phyloP scores from a whole-genome alignment of 805 yeast species.

The Sungouiozyma ichnusensis region DNA sequence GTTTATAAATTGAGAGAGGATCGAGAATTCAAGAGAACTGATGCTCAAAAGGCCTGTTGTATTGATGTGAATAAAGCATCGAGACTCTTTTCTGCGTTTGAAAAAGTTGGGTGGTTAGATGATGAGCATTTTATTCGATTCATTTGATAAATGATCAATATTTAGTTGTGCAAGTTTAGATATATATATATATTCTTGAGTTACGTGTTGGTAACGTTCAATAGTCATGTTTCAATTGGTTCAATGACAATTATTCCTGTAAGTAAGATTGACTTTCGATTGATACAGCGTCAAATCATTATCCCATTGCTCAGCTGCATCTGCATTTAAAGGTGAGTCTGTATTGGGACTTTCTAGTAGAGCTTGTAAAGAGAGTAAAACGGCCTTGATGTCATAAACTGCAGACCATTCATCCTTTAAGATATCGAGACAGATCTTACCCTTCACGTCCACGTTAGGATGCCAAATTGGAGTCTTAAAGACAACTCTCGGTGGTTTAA shows the following conservation, averaged over 20 bases:
- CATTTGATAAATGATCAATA: too few species aligned
- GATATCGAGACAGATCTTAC: constrained; percentile 56
- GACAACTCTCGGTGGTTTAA: constrained; percentile 43
- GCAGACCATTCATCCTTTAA: constrained; percentile 59
- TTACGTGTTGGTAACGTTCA: neutral
- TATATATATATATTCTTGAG: neutral
- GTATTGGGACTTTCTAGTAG: constrained; percentile 56
- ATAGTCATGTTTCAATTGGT: too few species aligned
- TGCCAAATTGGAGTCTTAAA: constrained; percentile 55
- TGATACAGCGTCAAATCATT: constrained; percentile 31
- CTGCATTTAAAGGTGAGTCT: constrained; percentile 43
- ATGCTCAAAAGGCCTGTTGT: constrained; percentile 93
- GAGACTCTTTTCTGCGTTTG: constrained; percentile 77
- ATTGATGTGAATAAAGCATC: constrained; percentile 94
- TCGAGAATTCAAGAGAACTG: constrained; percentile 84
- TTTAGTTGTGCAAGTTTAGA: neutral
- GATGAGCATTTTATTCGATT: constrained; percentile 52
- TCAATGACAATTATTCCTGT: too few species aligned
- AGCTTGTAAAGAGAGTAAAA: constrained; percentile 47
- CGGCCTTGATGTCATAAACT: constrained; percentile 49
- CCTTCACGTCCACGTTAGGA: constrained; percentile 54
- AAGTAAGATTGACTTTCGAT: neutral
- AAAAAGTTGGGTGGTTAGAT: constrained; percentile 82
- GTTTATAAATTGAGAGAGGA: constrained; percentile 59
- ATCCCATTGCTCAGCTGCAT: constrained; percentile 49